Evolutionary conservation across 768 basidiomycete species (phyloP).

Genomic region (Leucocoprinus leucothites): DNA sequence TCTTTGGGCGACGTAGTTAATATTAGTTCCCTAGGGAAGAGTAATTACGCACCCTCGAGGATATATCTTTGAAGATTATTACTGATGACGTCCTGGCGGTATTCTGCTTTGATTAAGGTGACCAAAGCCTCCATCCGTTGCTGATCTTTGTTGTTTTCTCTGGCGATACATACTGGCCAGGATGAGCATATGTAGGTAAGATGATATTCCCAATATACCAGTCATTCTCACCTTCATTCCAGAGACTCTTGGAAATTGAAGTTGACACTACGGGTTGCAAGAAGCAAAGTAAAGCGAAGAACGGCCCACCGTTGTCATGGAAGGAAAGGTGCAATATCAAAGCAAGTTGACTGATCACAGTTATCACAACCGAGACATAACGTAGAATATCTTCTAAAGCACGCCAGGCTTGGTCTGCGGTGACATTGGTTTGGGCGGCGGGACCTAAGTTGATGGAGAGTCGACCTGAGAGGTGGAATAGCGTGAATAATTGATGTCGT

Average conservation of each 20-base stretch:
- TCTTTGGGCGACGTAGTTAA: conserved; percentile 19
- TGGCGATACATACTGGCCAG: background rate
- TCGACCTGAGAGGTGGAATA: background rate
- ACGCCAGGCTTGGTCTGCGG: background rate
- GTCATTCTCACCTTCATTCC: conserved; percentile 11
- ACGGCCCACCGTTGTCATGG: conserved; percentile 4
- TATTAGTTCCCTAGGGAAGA: too few species aligned
- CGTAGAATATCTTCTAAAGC: background rate
- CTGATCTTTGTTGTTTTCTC: conserved; percentile 23
- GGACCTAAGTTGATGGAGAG: background rate
- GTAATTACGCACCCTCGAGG: conserved; percentile 20
- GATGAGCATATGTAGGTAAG: background rate
- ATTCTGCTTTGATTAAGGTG: conserved; percentile 22
- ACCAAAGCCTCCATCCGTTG: conserved; percentile 29
- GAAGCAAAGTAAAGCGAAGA: conserved; percentile 3
- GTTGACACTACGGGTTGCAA: background rate
- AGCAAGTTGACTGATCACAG: conserved; percentile 5
- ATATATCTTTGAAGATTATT: conserved; percentile 32
- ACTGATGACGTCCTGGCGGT: conserved; percentile 36
- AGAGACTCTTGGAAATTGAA: background rate
- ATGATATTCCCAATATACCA: too few species aligned
- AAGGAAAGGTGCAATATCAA: conserved; percentile 3
- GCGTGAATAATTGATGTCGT: background rate
- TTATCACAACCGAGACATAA: background rate
- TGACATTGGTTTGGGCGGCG: background rate